Conservation (phyloP, 768 basidiomycete genomes). For the Auricularia heimuer region DNA sequence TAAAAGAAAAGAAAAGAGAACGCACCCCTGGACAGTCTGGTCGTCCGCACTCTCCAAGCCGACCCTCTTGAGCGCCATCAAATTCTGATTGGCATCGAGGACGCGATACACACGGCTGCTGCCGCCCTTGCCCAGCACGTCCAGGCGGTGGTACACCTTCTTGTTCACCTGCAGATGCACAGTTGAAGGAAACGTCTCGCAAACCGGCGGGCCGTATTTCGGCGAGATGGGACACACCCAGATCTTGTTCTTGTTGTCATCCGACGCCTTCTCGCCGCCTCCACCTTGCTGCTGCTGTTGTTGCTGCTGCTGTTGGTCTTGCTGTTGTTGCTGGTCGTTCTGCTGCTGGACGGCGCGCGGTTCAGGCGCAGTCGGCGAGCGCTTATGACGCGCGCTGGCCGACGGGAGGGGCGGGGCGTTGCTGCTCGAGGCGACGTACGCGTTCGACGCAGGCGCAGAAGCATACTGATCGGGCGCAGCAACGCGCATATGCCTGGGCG, state of each 20-base stretch:
- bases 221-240: constrained; percentile 2
- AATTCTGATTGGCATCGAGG: constrained; percentile 60
- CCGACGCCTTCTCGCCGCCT: constrained; percentile 29
- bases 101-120: constrained; percentile 95
- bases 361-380: constrained; percentile 65
- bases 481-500: neutral
- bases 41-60: constrained; percentile 80
- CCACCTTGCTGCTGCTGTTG: constrained; percentile 32
- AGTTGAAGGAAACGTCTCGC: neutral
- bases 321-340: constrained; percentile 22
- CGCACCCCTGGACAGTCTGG: constrained; percentile 56
- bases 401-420: constrained; percentile 1
- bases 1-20: neutral
- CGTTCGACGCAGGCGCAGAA: too few species aligned
- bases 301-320: neutral
- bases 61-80: constrained; percentile 83
- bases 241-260: constrained; percentile 12
- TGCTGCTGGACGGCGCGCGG: constrained; percentile 23
- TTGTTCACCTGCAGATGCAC: constrained; percentile 56
- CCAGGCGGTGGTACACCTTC: constrained; percentile 72
- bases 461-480: neutral
- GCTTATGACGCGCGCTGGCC: constrained; percentile 35
- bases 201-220: neutral
- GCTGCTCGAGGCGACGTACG: too few species aligned
- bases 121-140: constrained; percentile 87